Evolutionary conservation across 129 eudicot genomes (phyloP).

Genomic region (Flaveria ramosissima): DNA sequence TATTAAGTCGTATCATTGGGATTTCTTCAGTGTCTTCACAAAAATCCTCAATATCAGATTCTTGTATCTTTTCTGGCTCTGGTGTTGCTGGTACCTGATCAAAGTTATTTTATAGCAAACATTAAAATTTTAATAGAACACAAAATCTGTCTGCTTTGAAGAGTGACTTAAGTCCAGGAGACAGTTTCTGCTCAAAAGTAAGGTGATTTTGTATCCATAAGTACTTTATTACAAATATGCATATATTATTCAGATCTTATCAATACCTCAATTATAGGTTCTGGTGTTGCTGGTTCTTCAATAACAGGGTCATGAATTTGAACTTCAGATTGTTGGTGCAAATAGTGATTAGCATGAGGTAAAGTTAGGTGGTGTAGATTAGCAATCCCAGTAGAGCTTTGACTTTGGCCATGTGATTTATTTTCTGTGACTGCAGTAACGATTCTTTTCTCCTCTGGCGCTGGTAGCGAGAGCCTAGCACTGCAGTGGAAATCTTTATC

Average conservation of each 20-base stretch:
- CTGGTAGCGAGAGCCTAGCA: conserved; percentile 96
- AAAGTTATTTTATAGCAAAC: not conserved
- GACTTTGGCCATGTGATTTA: conserved; percentile 38
- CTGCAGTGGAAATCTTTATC: conserved; percentile 43
- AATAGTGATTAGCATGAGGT: conserved; percentile 42
- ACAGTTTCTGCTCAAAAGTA: not conserved
- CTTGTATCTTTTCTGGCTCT: conserved; percentile 58
- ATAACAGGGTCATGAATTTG: conserved; percentile 56
- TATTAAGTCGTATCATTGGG: conserved; percentile 78
- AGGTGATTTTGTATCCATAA: not conserved
- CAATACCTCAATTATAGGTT: conserved; percentile 62
- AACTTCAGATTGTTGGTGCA: conserved; percentile 24
- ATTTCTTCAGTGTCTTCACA: conserved; percentile 73
- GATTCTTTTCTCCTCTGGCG: conserved; percentile 77
- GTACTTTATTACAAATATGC: too few species aligned
- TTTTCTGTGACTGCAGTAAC: conserved; percentile 41
- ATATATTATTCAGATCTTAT: not conserved
- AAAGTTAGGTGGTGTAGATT: conserved; percentile 49
- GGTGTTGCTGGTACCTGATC: conserved; percentile 63
- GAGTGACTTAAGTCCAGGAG: not conserved
- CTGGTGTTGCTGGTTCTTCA: conserved; percentile 67
- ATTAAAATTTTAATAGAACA: not conserved
- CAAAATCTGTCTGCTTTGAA: not conserved
- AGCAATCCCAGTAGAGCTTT: conserved; percentile 34
- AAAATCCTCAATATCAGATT: conserved; percentile 73